Percentiles rank a stretch among this genome's conserved stretches.
Conservation (phyloP, 2,329 filamentous ascomycete species). For the Aspergillus sp. region DNA sequence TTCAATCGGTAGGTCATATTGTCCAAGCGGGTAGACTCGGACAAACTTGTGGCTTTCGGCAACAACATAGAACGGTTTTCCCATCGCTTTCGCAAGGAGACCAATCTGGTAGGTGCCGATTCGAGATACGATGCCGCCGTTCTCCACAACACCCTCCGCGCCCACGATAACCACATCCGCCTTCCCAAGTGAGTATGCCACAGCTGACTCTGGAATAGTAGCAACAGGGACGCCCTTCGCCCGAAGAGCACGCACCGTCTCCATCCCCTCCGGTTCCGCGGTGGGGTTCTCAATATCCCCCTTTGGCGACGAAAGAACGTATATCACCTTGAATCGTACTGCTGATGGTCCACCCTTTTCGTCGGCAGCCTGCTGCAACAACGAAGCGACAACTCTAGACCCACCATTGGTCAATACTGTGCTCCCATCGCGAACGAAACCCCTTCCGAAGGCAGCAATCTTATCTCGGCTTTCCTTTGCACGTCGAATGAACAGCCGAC, state of each 20-base stretch:
- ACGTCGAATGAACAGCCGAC: conserved; percentile 78
- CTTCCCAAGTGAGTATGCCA: conserved; percentile 75
- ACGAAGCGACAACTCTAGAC: conserved; percentile 75
- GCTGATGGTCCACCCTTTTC: conserved; percentile 55
- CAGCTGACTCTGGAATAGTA: conserved; percentile 71
- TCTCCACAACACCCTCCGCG: conserved; percentile 85
- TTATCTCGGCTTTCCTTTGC: conserved; percentile 82
- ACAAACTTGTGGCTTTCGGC: conserved; percentile 98
- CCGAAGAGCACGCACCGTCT: conserved; percentile 70
- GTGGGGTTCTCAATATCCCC: conserved; percentile 26
- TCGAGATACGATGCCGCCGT: conserved; percentile 86
- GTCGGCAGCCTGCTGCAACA: conserved; percentile 73
- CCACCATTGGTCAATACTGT: conserved; percentile 90
- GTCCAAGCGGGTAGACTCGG: conserved; percentile 76
- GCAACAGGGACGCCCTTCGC: conserved; percentile 77
- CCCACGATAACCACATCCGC: conserved; percentile 69
- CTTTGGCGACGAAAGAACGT: conserved; percentile 56
- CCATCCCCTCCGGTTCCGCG: conserved; percentile 61
- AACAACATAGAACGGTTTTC: conserved; percentile 84
- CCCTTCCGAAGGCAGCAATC: conserved; percentile 76
- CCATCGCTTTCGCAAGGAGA: conserved; percentile 69
- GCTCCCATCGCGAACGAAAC: conserved; percentile 74
- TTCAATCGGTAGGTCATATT: conserved; percentile 76
- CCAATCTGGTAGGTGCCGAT: conserved; percentile 88
- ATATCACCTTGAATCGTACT: conserved; percentile 79